Base-by-base conservation (phyloP, 495 filamentous ascomycete genomes). In the Tuber borchii region DNA sequence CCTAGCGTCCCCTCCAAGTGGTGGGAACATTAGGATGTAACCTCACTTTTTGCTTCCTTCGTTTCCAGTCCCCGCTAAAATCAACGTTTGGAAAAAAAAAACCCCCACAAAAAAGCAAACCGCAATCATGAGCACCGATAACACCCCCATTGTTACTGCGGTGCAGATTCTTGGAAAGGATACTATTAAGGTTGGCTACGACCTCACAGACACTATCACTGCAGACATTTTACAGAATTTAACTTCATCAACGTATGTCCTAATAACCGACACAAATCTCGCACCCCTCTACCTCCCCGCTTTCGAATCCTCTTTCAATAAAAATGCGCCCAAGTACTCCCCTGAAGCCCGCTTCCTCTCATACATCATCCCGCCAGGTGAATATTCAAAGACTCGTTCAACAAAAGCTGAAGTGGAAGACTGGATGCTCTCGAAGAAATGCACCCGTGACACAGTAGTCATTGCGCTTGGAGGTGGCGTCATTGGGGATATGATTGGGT, bases 391-490 rank as follows among this genome's bases (percentile, higher is more conserved):
- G 84, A 91, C 93, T 61, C 88, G 95, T 79, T 89, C 91, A 82
- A 97, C 95, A 34, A 97, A 97, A 84, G 95, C 91, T 70, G 92
- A 94, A 82, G 93, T 98, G 77, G 94, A 98, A 83, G 94, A 98
- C 86, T 99, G 96, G 96, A 92, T 99, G 91, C 87, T 97, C 71
- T 89, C 90, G 76, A 89, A 97, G 75, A 85, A 90, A 89, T 98
- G 94, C 87, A 97, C 95, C 31, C 88, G 95, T 71, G 95, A 99
- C 84, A 97, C 94, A 1, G 92, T 99, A 69, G 89, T 99, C 72
- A 93, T 99, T 84, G 95, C 95, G 26, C 87, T 99, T 20, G 95
- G 95, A n/a, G 95, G 95, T 76, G 95, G 95, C 71, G 96, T 99
- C 39, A 97, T 99, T 85, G 95, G 95, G 34, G 95, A 99, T 83